Conservation (phyloP, 768 basidiomycete species). For the Boletellus sp. region DNA sequence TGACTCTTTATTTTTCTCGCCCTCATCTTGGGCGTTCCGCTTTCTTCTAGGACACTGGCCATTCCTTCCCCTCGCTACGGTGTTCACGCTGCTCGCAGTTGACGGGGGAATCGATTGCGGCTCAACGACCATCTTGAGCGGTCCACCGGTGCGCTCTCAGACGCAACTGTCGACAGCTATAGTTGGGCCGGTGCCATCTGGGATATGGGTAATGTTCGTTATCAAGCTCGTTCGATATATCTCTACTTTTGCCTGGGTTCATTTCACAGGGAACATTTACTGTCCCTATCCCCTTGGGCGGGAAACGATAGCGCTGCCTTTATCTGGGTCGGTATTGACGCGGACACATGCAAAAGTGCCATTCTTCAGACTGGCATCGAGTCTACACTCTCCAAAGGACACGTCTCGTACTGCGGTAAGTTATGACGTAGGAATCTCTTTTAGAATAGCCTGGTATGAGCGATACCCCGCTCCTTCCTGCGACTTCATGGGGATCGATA, state of each 20-base stretch:
- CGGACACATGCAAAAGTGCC: background rate
- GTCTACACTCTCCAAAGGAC: background rate
- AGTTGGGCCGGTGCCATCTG: constrained; percentile 1
- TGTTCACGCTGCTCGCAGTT: background rate
- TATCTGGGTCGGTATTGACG: constrained; percentile 2
- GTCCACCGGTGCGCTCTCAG: background rate
- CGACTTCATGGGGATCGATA: background rate
- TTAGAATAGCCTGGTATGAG: constrained; percentile 1
- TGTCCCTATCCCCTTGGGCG: background rate
- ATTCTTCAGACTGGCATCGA: background rate
- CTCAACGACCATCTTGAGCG: background rate
- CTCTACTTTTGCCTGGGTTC: background rate
- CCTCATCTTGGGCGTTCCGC: background rate
- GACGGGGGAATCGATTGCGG: background rate
- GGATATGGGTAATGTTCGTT: background rate
- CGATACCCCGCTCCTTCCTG: background rate
- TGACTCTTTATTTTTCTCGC: background rate
- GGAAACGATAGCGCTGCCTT: background rate
- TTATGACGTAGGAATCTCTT: background rate
- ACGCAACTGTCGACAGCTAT: background rate
- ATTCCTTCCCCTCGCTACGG: background rate
- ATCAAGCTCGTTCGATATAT: background rate
- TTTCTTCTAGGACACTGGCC: background rate
- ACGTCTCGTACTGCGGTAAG: background rate
- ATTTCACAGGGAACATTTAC: background rate